Conservation (phyloP, 169 alveolate genomes). For the Plasmodium vivax region DNA sequence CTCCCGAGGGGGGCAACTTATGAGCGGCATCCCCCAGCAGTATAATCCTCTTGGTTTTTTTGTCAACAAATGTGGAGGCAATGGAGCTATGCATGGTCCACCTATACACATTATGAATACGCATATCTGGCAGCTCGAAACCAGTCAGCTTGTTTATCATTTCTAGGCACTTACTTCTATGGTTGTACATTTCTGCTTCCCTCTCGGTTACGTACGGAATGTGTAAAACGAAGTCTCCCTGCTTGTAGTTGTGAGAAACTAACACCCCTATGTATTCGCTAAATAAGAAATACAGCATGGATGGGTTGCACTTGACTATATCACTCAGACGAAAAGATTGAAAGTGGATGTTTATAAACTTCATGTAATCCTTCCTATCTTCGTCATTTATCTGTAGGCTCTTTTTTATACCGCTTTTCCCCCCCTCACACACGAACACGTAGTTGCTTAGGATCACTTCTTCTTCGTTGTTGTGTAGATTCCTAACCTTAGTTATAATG, state of each 20-base stretch:
- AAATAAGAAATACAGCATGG: slow-evolving; percentile 91
- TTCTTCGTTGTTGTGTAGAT: slow-evolving; percentile 59
- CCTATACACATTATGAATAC: slow-evolving; percentile 75
- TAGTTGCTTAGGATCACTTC: slow-evolving; percentile 83
- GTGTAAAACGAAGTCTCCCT: slow-evolving; percentile 93
- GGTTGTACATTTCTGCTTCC: slow-evolving; percentile 66
- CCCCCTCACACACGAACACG: slow-evolving; percentile 82
- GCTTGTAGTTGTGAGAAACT: slow-evolving; percentile 89
- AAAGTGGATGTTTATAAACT: slow-evolving; percentile 91
- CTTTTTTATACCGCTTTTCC: slow-evolving; percentile 75
- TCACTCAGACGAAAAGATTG: slow-evolving; percentile 82
- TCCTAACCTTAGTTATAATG: slow-evolving; percentile 38
- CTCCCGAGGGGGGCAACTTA: slow-evolving; percentile 95
- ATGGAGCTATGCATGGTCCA: slow-evolving; percentile 90
- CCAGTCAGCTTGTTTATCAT: slow-evolving; percentile 81
- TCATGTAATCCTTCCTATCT: slow-evolving; percentile 79
- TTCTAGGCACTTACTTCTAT: slow-evolving; percentile 68
- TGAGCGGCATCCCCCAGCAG: slow-evolving; percentile 96
- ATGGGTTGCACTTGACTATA: slow-evolving; percentile 80
- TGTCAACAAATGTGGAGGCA: slow-evolving; percentile 83
- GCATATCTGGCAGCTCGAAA: slow-evolving; percentile 74
- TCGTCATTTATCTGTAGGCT: slow-evolving; percentile 44
- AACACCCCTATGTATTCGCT: slow-evolving; percentile 87
- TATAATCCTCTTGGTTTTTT: slow-evolving; percentile 76
- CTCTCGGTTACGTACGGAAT: slow-evolving; percentile 90